Evolutionary conservation across 208 protist species (phyloP).

Genomic region (Leishmania tropica): DNA sequence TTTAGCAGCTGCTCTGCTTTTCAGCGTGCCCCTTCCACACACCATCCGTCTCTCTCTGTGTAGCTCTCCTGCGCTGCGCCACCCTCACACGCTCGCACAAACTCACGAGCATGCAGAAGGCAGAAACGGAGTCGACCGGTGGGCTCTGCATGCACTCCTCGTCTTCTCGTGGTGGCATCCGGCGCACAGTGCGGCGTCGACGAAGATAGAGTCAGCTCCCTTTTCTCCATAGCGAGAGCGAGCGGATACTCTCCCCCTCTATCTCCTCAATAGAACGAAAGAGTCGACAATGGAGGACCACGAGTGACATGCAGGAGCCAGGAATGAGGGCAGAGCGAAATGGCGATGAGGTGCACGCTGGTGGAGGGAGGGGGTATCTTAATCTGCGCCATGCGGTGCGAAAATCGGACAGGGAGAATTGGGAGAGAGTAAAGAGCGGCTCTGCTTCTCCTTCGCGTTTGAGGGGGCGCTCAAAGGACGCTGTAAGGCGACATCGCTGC

Average conservation of each 20-base stretch:
- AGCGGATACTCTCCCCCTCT: background rate
- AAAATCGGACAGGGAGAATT: too few relatives aligned
- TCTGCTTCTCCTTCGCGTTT: background rate
- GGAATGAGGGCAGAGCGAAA: background rate
- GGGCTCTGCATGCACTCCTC: background rate
- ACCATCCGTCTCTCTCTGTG: background rate
- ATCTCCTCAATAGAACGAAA: background rate
- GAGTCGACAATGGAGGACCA: background rate
- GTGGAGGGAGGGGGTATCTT: background rate
- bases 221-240: background rate
- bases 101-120: background rate
- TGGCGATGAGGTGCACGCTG: background rate
- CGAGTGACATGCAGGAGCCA: background rate
- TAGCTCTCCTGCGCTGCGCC: background rate
- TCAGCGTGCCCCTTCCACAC: background rate
- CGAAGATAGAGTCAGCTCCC: background rate
- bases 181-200: background rate
- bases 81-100: background rate
- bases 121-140: background rate
- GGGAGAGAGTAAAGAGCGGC: background rate
- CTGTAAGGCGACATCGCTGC: background rate
- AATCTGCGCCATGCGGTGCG: too few relatives aligned
- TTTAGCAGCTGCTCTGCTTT: background rate
- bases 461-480: background rate
- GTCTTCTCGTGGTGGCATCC: background rate